These are phyloP conservation scores for Coffea humblotiana DNA, from an alignment of 305 asterid species.

Conservation along the genomic window DNA sequence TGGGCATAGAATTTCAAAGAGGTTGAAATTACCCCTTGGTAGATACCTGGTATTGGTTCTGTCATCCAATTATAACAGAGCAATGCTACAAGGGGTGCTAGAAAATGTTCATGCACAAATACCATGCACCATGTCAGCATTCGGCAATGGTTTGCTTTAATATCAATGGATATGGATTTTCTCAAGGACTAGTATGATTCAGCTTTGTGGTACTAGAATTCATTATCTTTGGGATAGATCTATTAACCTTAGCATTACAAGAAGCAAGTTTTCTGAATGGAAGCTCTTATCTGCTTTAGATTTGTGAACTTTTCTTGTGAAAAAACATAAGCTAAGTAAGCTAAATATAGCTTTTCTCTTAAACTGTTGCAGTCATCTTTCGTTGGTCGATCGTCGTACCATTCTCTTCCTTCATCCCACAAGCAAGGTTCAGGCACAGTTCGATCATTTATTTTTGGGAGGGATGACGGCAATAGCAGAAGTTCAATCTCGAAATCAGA, in stretches of 20 bases:
- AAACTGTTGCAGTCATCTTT: slow-evolving; percentile 72
- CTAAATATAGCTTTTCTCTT: slow-evolving; percentile 11
- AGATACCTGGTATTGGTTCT: background rate
- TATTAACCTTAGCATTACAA: background rate
- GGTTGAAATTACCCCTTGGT: background rate
- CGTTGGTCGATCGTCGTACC: slow-evolving; percentile 64
- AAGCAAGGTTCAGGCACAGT: slow-evolving; percentile 62
- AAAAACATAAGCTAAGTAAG: background rate
- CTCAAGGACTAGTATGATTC: background rate
- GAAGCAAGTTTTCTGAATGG: background rate
- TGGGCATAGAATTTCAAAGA: background rate
- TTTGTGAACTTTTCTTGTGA: background rate
- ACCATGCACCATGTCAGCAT: background rate
- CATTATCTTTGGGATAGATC: background rate
- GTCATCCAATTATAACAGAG: background rate
- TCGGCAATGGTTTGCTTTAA: background rate
- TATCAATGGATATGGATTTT: background rate
- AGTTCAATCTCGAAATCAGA: slow-evolving; percentile 63
- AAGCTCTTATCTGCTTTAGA: background rate
- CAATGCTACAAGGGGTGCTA: background rate
- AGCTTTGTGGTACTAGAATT: background rate
- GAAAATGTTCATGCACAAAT: background rate
- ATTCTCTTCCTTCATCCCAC: slow-evolving; percentile 51
- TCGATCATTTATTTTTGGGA: slow-evolving; percentile 82
- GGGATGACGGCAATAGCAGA: slow-evolving; percentile 87